These are phyloP conservation scores for Kitagawia praeruptora DNA, from an alignment of 129 eudicot species.

Conservation along the genomic window DNA sequence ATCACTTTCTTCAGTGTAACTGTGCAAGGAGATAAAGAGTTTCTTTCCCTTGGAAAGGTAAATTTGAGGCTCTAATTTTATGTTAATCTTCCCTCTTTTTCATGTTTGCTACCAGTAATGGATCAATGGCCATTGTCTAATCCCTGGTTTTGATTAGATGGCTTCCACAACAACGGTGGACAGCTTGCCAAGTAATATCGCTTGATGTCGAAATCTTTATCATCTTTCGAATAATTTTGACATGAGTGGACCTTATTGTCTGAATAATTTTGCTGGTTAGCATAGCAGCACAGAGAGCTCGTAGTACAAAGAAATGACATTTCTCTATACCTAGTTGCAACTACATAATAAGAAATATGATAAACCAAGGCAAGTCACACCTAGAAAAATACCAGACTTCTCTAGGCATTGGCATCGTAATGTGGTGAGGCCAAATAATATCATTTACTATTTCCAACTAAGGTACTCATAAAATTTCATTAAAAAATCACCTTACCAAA, in stretches of 20 bases:
- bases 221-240: not conserved
- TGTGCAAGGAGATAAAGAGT: conserved; percentile 2
- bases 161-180: not conserved
- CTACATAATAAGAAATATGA: not conserved
- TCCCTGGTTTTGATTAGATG: conserved; percentile 12
- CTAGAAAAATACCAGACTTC: no score
- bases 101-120: not conserved
- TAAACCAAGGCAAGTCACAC: no score
- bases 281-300: not conserved
- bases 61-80: conserved; percentile 29
- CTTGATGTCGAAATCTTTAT: not conserved
- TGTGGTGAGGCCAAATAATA: no score
- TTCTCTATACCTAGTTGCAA: not conserved
- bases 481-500: no score
- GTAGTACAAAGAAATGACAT: not conserved
- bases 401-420: no score
- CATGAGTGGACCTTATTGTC: not conserved
- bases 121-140: conserved; percentile 22
- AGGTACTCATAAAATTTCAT: no score
- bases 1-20: not conserved
- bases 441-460: no score
- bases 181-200: not conserved
- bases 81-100: not conserved
- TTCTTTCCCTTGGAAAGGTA: conserved; percentile 16
- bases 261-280: not conserved